Evolutionary conservation across 2,329 filamentous ascomycete species (phyloP), one percentile per base, ranked within the genome.

Genomic region (Alternaria brassicae): DNA sequence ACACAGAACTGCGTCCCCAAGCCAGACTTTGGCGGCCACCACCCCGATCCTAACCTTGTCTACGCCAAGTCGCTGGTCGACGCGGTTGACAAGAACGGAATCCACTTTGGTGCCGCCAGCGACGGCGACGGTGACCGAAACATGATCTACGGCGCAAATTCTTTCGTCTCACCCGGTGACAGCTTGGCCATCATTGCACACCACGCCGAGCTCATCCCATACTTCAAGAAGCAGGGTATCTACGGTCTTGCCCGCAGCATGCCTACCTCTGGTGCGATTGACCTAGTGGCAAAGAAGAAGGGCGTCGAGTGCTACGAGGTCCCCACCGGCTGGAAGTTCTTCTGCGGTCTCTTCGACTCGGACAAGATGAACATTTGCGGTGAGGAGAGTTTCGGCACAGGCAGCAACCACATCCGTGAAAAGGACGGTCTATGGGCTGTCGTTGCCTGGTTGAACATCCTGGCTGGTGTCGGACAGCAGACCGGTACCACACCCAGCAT

Each of bases 321-420:
- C 1, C 95, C 95, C 36, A 99, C 95, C 1, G 95, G 95, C 73
- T 99, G 95, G 95, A 98, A 97, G 85, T 97, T 92, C 82, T 99
- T 95, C 45, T 99, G 98, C 77, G 95, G 95, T 62, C 95, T 96
- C 40, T 97, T 93, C 66, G 95, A 96, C 56, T 86, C 98, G 67
- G 94, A 99, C 80, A 99, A 99, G 88, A 99, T 99, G 95, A 98
- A 95, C 74, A 99, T 99, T 78, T 99, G 95, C 77, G 95, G 95
- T 59, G 95, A 99, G 82, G 95, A 99, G 85, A 95, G 91, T 66
- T 99, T 99, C 79, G 95, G 95, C 68, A 99, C 95, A 10, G 95
- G 95, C 37, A 96, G 91, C 81, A 97, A 99, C 84, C 95, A 99
- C 81, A 97, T 99, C 76, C 92, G 95, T 71, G 95, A 99, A 84